Evolutionary conservation across 768 basidiomycete species (phyloP).

Genomic region (Auricularia sp.): DNA sequence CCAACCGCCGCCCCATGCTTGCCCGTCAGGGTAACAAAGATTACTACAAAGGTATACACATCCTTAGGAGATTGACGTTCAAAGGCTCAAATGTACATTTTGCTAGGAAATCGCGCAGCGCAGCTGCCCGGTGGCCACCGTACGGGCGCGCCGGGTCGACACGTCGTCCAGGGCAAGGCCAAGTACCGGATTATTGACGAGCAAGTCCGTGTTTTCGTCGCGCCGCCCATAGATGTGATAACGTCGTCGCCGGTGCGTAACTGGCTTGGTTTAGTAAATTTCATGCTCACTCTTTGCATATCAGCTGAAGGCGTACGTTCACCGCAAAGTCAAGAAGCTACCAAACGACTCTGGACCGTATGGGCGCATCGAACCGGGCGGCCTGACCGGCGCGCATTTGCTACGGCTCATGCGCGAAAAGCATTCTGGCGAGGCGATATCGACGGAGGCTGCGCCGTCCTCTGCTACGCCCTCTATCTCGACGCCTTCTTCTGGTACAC

Average conservation of each 20-base stretch:
- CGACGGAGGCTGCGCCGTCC: no score
- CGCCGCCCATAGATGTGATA: constrained; percentile 61
- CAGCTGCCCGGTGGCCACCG: constrained; percentile 73
- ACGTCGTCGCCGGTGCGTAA: constrained; percentile 38
- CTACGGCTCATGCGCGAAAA: background rate
- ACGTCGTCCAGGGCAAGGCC: constrained; percentile 58
- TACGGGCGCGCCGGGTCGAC: constrained; percentile 82
- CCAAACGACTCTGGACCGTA: background rate
- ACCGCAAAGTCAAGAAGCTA: constrained; percentile 24
- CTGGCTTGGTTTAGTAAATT: constrained; percentile 15
- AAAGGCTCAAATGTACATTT: background rate
- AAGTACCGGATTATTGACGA: constrained; percentile 78
- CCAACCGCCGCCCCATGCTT: constrained; percentile 72
- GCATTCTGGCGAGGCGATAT: background rate
- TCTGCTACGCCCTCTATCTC: no score
- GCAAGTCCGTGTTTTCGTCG: constrained; percentile 74
- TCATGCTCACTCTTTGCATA: background rate
- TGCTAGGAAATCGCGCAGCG: constrained; percentile 71
- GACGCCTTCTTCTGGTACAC: no score
- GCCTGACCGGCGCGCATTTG: background rate
- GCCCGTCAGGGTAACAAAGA: constrained; percentile 90
- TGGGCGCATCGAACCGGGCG: background rate
- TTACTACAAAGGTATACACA: constrained; percentile 63
- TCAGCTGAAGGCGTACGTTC: constrained; percentile 66
- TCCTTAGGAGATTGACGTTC: background rate